Evolutionary conservation across 345 rosid genomes (phyloP), one percentile per base, ranked within the genome.

Genomic region (Gossypium mustelinum): DNA sequence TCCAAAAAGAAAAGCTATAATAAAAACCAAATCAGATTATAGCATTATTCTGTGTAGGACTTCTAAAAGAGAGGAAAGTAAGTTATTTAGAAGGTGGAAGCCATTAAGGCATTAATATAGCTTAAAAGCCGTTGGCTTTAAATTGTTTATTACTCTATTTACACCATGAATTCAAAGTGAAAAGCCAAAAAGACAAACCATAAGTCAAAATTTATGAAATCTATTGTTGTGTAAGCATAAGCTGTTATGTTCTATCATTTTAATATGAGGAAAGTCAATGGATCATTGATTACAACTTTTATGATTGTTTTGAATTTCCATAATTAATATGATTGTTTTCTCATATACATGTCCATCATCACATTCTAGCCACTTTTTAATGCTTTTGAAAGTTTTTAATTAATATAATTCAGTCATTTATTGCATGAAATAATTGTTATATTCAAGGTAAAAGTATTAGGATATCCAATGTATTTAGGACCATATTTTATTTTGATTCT

Each of bases 71-170:
- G 10, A 9, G 60, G 27, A 20, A 2, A 56, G 20, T 10, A 34
- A 2, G 62, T 58, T 10, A 7, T 22, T 79, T 59, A 43, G 74
- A 18, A 54, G 79, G 88, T 89, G 12, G 75, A n/a, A 63, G 41
- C 47, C 67, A 62, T 62, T 34, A 39, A 39, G 41, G 22, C 47
- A 62, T 16, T 34, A 62, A 62, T 20, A 34, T 62, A 34, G 47
- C 24, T 62, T 34, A 44, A 5, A 59, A 25, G 51, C 52, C 70
- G 5, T 18, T 22, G 51, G 48, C 20, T 70, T 27, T 9, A 8
- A 70, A 16, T 17, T 52, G 47, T 70, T 50, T 52, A 29, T 50
- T 57, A 57, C 61, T 20, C 22, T 22, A 57, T 57, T 57, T 20
- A 20, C 29, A 7, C 39, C 20, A 14, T 14, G 24, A 68, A 48